A percentile compares a stretch with the other conserved stretches of the same genome.
Conservation (phyloP, 1,284 basidiomycete genomes). For the Cerrena zonata region DNA sequence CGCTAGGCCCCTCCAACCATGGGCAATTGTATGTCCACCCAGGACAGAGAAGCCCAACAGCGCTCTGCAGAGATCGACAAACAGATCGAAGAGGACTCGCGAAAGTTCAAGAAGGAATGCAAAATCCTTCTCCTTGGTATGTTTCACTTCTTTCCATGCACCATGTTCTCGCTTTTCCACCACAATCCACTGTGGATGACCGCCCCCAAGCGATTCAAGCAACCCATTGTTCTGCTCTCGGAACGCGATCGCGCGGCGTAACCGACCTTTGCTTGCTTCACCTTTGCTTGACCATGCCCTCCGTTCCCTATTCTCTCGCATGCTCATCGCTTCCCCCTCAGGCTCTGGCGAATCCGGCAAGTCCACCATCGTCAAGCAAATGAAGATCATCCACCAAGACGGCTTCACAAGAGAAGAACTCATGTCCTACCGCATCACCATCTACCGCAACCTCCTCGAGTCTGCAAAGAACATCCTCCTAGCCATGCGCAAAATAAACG, state of each 20-base stretch:
- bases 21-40: slow-evolving; percentile 62
- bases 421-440: slow-evolving; percentile 70
- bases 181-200: not conserved
- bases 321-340: slow-evolving; percentile 18
- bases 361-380: slow-evolving; percentile 95
- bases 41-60: slow-evolving; percentile 57
- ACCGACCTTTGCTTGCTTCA: not conserved
- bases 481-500: slow-evolving; percentile 84
- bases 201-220: not conserved
- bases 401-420: slow-evolving; percentile 84
- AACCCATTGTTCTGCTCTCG: not conserved
- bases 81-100: slow-evolving; percentile 67
- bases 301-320: not conserved
- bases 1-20: slow-evolving; percentile 29
- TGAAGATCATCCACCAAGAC: slow-evolving; percentile 98
- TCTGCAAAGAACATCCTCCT: slow-evolving; percentile 85
- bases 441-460: slow-evolving; percentile 84
- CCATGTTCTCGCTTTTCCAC: not conserved
- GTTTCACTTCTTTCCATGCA: slow-evolving; percentile 26
- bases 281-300: not conserved
- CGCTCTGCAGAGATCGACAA: slow-evolving; percentile 69
- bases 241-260: not conserved
- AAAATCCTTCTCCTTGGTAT: slow-evolving; percentile 88
- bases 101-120: slow-evolving; percentile 82
- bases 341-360: slow-evolving; percentile 88